Conservation (phyloP, 2,329 filamentous ascomycete species). For the Trichophyton mentagrophytes region DNA sequence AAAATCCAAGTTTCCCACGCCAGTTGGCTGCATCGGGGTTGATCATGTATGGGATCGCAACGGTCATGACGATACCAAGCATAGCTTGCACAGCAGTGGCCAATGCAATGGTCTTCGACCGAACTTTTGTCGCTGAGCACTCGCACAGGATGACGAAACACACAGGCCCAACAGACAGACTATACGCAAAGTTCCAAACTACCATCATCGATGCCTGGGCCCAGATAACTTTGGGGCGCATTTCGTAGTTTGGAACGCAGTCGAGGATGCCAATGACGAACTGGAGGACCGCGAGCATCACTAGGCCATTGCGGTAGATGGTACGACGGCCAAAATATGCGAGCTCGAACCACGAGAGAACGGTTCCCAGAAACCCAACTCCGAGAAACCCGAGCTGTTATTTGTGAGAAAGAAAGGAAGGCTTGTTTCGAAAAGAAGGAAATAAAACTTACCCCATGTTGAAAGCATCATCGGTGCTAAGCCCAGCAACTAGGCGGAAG, state of each 20-base stretch:
- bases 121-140: constrained; percentile 31
- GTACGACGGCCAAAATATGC: constrained; percentile 24
- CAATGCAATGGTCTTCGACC: constrained; percentile 35
- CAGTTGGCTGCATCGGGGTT: constrained; percentile 26
- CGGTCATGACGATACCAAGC: constrained; percentile 29
- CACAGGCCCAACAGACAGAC: constrained; percentile 30
- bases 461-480: constrained; percentile 25
- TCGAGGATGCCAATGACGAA: constrained; percentile 33
- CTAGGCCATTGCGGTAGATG: constrained; percentile 24
- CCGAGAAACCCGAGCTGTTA: constrained; percentile 24
- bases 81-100: constrained; percentile 29
- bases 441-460: constrained; percentile 21
- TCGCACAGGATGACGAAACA: constrained; percentile 38
- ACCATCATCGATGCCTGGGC: constrained; percentile 27
- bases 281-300: constrained; percentile 20
- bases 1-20: constrained; percentile 25
- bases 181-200: constrained; percentile 30
- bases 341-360: constrained; percentile 25
- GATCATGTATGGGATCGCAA: constrained; percentile 31
- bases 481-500: constrained; percentile 14
- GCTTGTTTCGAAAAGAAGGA: background rate
- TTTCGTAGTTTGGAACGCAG: constrained; percentile 22
- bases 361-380: constrained; percentile 28
- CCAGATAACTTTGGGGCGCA: constrained; percentile 17
- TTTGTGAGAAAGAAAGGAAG: background rate